phyloP scores from a whole-genome alignment of 164 flowering plant species.

The Paratinospora sagittata region DNA sequence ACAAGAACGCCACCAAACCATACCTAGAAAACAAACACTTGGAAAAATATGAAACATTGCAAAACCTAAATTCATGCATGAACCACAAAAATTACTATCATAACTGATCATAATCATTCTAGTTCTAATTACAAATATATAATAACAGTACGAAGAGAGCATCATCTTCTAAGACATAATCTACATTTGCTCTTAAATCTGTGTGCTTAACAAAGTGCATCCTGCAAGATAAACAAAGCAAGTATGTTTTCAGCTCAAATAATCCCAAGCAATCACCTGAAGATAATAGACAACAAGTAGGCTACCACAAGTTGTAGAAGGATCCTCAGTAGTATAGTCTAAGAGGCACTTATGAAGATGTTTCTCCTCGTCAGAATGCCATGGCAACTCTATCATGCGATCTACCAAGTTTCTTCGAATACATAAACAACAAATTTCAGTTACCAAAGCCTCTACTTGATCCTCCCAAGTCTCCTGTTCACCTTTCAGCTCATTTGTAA shows the following conservation, averaged over 20 bases:
- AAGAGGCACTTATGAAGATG: slow-evolving; percentile 73
- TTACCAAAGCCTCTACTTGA: slow-evolving; percentile 67
- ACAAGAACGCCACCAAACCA: too few relatives aligned
- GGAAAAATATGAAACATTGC: too few relatives aligned
- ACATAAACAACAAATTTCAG: slow-evolving; percentile 85
- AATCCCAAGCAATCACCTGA: slow-evolving; percentile 46
- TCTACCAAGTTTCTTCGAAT: slow-evolving; percentile 73
- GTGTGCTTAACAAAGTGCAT: not conserved
- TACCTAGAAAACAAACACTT: too few relatives aligned
- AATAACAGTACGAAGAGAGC: too few relatives aligned
- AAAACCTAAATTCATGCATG: too few relatives aligned
- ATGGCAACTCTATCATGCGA: slow-evolving; percentile 89
- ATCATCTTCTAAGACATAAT: not conserved
- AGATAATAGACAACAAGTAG: slow-evolving; percentile 89
- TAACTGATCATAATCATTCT: too few relatives aligned
- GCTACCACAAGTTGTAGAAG: slow-evolving; percentile 60
- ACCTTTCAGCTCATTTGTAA: slow-evolving; percentile 23
- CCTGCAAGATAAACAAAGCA: not conserved
- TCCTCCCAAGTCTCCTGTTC: slow-evolving; percentile 39
- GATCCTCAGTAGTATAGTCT: slow-evolving; percentile 58
- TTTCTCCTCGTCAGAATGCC: slow-evolving; percentile 88
- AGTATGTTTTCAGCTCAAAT: not conserved
- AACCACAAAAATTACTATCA: too few relatives aligned
- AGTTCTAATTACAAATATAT: too few relatives aligned
- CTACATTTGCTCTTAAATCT: not conserved